These are phyloP conservation scores for Butyriboletus appendiculatus DNA, from an alignment of 1,284 basidiomycete species.

Conservation along the genomic window DNA sequence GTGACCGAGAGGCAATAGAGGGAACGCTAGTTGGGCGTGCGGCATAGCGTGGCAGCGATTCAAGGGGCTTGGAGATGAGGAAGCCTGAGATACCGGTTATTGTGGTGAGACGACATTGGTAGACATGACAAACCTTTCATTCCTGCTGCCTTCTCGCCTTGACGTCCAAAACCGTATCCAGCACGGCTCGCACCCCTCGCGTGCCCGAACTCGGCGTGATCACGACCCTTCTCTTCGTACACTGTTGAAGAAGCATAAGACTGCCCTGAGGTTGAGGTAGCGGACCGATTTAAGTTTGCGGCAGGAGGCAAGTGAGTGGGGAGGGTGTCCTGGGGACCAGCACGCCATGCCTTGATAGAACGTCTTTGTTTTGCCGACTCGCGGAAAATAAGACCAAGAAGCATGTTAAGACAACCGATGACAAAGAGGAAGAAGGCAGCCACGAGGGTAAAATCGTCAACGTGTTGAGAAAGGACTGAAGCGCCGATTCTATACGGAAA, in stretches of 20 bases:
- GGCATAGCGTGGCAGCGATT: slow-evolving; percentile 56
- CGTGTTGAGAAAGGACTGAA: slow-evolving; percentile 81
- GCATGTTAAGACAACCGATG: slow-evolving; percentile 79
- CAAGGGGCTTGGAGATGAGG: slow-evolving; percentile 56
- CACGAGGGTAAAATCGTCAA: slow-evolving; percentile 84
- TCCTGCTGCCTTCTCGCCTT: slow-evolving; percentile 76
- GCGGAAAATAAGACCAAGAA: slow-evolving; percentile 75
- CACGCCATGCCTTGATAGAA: slow-evolving; percentile 62
- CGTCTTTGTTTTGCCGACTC: slow-evolving; percentile 61
- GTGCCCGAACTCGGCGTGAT: slow-evolving; percentile 32
- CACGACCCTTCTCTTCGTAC: slow-evolving; percentile 37
- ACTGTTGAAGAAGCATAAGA: slow-evolving; percentile 41
- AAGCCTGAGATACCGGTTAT: slow-evolving; percentile 36
- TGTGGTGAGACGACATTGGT: background rate
- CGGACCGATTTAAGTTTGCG: slow-evolving; percentile 31
- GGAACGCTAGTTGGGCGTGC: slow-evolving; percentile 34
- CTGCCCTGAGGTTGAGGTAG: slow-evolving; percentile 31
- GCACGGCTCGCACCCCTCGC: slow-evolving; percentile 36
- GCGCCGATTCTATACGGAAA: slow-evolving; percentile 62
- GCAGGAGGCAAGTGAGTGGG: slow-evolving; percentile 43
- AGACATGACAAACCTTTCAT: slow-evolving; percentile 48
- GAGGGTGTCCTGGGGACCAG: slow-evolving; percentile 53
- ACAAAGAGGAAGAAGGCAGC: slow-evolving; percentile 87
- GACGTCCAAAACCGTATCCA: slow-evolving; percentile 65
- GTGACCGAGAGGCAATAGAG: slow-evolving; percentile 21